Evolutionary conservation across 352 stramenopile genomes (phyloP).

Genomic region (Blastocystis sp.): DNA sequence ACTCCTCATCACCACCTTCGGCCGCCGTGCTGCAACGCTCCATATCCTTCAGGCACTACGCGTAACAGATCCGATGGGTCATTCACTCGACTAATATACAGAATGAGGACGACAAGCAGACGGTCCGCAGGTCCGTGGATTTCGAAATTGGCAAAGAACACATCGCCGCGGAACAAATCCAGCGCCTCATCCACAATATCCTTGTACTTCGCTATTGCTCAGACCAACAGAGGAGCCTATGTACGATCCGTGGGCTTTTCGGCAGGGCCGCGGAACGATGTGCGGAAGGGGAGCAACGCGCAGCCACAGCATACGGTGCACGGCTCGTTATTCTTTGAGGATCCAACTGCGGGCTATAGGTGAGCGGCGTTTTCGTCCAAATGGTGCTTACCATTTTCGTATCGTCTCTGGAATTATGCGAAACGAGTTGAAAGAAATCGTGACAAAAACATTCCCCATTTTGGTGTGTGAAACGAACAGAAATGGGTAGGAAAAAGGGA

Average conservation of each 20-base stretch:
- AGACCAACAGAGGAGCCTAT: neutral
- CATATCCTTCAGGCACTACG: constrained; percentile 67
- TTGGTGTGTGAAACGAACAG: neutral
- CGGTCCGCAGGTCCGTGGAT: constrained; percentile 60
- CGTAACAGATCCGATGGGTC: neutral
- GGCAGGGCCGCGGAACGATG: constrained; percentile 19
- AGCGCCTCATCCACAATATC: constrained; percentile 69
- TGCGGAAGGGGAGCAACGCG: constrained; percentile 54
- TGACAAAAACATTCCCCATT: neutral
- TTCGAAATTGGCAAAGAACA: constrained; percentile 69
- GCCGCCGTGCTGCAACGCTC: constrained; percentile 32
- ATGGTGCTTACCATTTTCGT: neutral
- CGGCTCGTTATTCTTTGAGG: constrained; percentile 48
- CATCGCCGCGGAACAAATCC: constrained; percentile 52
- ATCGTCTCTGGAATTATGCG: neutral
- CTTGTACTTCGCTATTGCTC: constrained; percentile 25
- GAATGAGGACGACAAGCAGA: constrained; percentile 52
- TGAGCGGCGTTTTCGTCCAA: neutral
- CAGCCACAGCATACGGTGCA: constrained; percentile 65
- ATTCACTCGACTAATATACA: constrained; percentile 68
- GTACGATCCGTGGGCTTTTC: constrained; percentile 1
- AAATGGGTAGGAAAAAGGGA: too few relatives aligned
- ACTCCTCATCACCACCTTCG: neutral
- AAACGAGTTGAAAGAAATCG: neutral
- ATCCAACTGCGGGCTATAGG: constrained; percentile 60